Conservation (phyloP, 2,329 filamentous ascomycete genomes). For the Triangularia verruculosa region DNA sequence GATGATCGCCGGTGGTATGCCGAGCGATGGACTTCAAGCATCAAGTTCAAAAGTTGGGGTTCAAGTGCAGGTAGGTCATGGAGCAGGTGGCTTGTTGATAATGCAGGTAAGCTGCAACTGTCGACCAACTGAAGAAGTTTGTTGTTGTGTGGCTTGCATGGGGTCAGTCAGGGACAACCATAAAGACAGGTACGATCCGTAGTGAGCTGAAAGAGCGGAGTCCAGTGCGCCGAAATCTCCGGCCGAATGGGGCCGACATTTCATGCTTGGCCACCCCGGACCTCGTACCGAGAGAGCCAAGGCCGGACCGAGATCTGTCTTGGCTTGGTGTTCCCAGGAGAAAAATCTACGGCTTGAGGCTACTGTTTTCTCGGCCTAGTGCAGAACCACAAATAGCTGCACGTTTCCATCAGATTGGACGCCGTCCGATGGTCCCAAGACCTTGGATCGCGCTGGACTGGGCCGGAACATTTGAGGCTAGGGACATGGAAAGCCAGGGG, state of each 20-base stretch:
- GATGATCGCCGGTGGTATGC: background rate
- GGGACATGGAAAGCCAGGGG: background rate
- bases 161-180: background rate
- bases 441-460: background rate
- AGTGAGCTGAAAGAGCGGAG: background rate
- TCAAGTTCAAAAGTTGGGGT: background rate
- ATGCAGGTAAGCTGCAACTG: background rate
- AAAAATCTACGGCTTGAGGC: background rate
- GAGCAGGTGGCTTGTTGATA: background rate
- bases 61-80: background rate
- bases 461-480: background rate
- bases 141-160: background rate
- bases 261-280: background rate
- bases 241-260: background rate
- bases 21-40: background rate
- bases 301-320: background rate
- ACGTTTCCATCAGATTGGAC: background rate
- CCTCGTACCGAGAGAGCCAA: background rate
- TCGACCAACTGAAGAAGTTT: background rate
- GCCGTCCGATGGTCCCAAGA: background rate
- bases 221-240: background rate
- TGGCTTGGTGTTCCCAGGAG: background rate
- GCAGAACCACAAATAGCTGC: background rate
- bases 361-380: background rate
- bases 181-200: background rate